Percentiles rank a stretch among this genome's conserved stretches.
Evolutionary conservation across 805 yeast species (phyloP).

Genomic region (Metschnikowia orientalis): DNA sequence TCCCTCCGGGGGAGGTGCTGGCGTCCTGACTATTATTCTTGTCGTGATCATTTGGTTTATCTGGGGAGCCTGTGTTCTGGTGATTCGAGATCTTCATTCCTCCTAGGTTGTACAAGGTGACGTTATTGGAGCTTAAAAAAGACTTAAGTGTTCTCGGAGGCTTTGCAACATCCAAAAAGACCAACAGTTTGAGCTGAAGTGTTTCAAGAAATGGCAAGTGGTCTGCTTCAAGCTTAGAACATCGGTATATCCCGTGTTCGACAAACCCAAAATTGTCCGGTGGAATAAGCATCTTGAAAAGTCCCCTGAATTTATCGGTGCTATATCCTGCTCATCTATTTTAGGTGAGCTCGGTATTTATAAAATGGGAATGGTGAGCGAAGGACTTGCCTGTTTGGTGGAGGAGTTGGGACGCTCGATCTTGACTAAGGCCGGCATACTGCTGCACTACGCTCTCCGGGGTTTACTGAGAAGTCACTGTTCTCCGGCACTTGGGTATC

Average conservation of each 20-base stretch:
- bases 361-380: no score
- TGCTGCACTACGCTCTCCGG: no score
- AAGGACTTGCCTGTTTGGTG: no score
- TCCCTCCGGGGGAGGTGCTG: conserved; percentile 12
- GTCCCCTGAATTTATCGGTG: no score
- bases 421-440: no score
- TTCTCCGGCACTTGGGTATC: no score
- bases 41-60: conserved; percentile 5
- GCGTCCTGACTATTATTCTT: conserved; percentile 4
- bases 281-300: conserved; percentile 83
- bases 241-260: conserved; percentile 78
- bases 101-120: conserved; percentile 48
- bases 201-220: conserved; percentile 77
- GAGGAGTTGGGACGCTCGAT: no score
- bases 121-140: conserved; percentile 55
- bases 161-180: conserved; percentile 78
- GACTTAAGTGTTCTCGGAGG: conserved; percentile 69
- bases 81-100: conserved; percentile 39
- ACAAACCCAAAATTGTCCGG: conserved; percentile 92
- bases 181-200: conserved; percentile 58
- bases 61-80: conserved; percentile 22
- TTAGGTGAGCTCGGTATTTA: no score
- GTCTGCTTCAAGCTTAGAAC: conserved; percentile 72
- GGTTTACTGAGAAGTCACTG: no score
- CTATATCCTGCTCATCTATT: no score